Evolutionary conservation across 2,329 filamentous ascomycete species (phyloP).

Genomic region (Venturia nashicola): DNA sequence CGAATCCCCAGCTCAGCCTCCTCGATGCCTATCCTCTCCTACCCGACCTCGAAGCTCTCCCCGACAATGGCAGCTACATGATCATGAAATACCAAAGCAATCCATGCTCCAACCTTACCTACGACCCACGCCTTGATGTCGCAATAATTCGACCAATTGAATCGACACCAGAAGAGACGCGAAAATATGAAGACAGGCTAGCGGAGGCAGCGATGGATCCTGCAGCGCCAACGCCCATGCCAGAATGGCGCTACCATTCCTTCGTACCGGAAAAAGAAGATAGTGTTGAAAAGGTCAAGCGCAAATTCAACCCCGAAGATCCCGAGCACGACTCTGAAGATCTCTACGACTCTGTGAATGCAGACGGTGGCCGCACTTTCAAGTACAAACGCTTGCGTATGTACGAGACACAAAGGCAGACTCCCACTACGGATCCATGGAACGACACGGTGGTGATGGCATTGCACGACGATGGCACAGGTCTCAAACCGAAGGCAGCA

Average conservation of each 20-base stretch:
- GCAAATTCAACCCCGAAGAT: conserved; percentile 42
- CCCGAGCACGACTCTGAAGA: conserved; percentile 40
- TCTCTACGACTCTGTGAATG: conserved; percentile 11
- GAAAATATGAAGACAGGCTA: conserved; percentile 36
- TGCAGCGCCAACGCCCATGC: conserved; percentile 21
- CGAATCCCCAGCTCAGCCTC: conserved; percentile 43
- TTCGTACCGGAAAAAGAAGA: conserved; percentile 40
- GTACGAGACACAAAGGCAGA: conserved; percentile 47
- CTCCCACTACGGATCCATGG: conserved; percentile 38
- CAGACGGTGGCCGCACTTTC: conserved; percentile 27
- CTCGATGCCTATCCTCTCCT: conserved; percentile 48
- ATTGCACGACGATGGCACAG: conserved; percentile 35
- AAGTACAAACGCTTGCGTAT: conserved; percentile 44
- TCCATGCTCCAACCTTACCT: conserved; percentile 37
- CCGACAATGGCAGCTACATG: conserved; percentile 46
- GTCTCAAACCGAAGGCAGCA: conserved; percentile 36
- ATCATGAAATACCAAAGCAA: conserved; percentile 50
- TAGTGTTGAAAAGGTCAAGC: conserved; percentile 38
- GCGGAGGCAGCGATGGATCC: conserved; percentile 38
- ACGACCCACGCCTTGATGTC: conserved; percentile 48
- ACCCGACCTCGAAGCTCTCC: conserved; percentile 48
- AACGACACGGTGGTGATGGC: conserved; percentile 44
- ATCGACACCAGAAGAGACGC: conserved; percentile 32
- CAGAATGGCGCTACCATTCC: conserved; percentile 44
- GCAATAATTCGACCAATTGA: conserved; percentile 41